These are phyloP conservation scores for Ascomycota sp. DNA, from an alignment of 2,329 filamentous ascomycete genomes.

Conservation along the genomic window DNA sequence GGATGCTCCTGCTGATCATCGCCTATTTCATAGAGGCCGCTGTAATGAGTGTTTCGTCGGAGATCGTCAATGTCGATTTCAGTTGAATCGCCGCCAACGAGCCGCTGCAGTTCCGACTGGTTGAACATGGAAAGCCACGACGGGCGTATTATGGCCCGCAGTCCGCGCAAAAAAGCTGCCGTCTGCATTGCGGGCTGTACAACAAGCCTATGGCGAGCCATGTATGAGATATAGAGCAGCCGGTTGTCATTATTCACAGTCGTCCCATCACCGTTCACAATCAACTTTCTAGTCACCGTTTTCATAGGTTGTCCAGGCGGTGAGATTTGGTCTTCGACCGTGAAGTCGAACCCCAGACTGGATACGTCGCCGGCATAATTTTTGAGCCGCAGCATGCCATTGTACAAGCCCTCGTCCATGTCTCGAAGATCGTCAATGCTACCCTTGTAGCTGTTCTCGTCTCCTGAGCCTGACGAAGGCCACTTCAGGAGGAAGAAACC, in stretches of 20 bases:
- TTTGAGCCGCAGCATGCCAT: slow-evolving; percentile 65
- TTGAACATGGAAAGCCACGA: slow-evolving; percentile 98
- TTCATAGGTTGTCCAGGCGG: slow-evolving; percentile 24
- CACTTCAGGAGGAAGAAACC: slow-evolving; percentile 94
- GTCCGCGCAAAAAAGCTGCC: slow-evolving; percentile 66
- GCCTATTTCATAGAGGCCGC: slow-evolving; percentile 75
- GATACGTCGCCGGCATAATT: slow-evolving; percentile 63
- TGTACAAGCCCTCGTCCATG: slow-evolving; percentile 76
- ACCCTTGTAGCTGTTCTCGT: slow-evolving; percentile 60
- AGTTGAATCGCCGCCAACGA: slow-evolving; percentile 72
- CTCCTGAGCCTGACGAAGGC: slow-evolving; percentile 48
- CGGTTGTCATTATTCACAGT: slow-evolving; percentile 82
- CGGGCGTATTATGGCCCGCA: slow-evolving; percentile 74
- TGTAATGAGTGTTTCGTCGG: slow-evolving; percentile 65
- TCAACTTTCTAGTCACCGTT: slow-evolving; percentile 54
- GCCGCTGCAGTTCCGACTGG: slow-evolving; percentile 77
- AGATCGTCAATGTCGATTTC: slow-evolving; percentile 79
- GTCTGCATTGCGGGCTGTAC: slow-evolving; percentile 67
- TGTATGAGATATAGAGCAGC: slow-evolving; percentile 81
- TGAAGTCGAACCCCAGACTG: slow-evolving; percentile 63
- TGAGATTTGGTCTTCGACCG: slow-evolving; percentile 52
- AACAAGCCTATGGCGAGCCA: slow-evolving; percentile 71
- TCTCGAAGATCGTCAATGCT: slow-evolving; percentile 88
- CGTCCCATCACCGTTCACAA: slow-evolving; percentile 54
- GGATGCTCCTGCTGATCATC: slow-evolving; percentile 74